Evolutionary conservation across 139 green algal species (phyloP).

Genomic region (Ostreobium quekettii): DNA sequence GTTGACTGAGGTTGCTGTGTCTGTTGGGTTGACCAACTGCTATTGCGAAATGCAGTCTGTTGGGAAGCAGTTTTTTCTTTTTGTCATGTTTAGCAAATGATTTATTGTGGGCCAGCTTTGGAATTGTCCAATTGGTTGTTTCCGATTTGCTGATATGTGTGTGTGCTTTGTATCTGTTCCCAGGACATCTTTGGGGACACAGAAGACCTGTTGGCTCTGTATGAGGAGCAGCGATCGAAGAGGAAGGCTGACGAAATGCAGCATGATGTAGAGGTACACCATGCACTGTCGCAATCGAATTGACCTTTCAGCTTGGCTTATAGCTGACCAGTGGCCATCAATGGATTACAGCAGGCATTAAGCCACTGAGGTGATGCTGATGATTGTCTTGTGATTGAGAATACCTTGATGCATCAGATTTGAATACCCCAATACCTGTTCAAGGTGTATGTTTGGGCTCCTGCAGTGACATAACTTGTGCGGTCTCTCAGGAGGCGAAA

Average conservation of each 20-base stretch:
- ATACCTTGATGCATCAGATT: not conserved
- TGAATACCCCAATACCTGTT: too few species aligned
- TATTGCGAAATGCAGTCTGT: not conserved
- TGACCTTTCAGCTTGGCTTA: slow-evolving; percentile 1
- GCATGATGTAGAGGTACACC: not conserved
- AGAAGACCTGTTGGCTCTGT: slow-evolving; percentile 4
- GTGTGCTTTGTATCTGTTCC: too few species aligned
- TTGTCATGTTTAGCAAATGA: not conserved
- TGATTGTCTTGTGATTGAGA: not conserved
- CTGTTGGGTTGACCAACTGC: not conserved
- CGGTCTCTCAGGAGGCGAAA: too few species aligned
- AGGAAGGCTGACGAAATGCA: slow-evolving; percentile 9
- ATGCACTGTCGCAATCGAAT: not conserved
- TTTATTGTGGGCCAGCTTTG: not conserved
- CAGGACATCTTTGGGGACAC: slow-evolving; percentile 19
- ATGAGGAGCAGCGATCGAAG: not conserved
- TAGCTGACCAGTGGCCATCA: not conserved
- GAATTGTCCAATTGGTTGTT: not conserved
- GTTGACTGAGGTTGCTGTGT: not conserved
- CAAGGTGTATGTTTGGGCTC: too few species aligned
- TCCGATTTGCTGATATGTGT: slow-evolving; percentile 10
- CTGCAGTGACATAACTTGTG: too few species aligned
- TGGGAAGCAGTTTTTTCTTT: not conserved
- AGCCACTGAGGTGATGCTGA: not conserved
- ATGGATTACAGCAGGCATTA: slow-evolving; percentile 2